Evolutionary conservation across 2,329 filamentous ascomycete species (phyloP).

Genomic region (Phialophora macrospora): DNA sequence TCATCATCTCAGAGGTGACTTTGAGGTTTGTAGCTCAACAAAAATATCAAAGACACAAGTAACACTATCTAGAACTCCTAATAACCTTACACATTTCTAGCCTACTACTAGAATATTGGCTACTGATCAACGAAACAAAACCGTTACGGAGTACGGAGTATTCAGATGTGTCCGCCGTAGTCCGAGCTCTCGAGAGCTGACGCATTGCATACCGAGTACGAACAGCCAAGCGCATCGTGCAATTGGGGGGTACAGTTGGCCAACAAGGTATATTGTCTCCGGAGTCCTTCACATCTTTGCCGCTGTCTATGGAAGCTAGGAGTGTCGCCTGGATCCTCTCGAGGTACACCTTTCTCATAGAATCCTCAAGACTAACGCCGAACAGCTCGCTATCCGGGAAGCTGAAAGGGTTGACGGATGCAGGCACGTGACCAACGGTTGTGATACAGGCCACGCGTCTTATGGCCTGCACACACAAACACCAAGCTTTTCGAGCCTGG

Average conservation of each 20-base stretch:
- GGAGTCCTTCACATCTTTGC: neutral
- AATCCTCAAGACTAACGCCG: neutral
- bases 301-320: neutral
- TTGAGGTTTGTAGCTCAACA: neutral
- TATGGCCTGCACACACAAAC: neutral
- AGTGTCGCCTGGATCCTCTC: neutral
- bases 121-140: too few species aligned
- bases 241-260: neutral
- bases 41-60: neutral
- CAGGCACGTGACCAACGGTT: neutral
- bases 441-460: neutral
- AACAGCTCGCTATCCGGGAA: neutral
- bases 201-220: too few species aligned
- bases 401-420: neutral
- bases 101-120: too few species aligned
- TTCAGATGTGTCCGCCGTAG: too few species aligned
- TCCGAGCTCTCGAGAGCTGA: too few species aligned
- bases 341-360: neutral
- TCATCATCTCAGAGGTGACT: neutral
- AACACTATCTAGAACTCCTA: too few species aligned
- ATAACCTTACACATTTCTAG: too few species aligned
- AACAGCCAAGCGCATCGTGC: neutral
- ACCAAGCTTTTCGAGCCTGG: neutral
- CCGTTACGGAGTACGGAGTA: too few species aligned
- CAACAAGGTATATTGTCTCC: neutral